Conservation (phyloP, 1,284 basidiomycete genomes). For the Papiliotrema laurentii region DNA sequence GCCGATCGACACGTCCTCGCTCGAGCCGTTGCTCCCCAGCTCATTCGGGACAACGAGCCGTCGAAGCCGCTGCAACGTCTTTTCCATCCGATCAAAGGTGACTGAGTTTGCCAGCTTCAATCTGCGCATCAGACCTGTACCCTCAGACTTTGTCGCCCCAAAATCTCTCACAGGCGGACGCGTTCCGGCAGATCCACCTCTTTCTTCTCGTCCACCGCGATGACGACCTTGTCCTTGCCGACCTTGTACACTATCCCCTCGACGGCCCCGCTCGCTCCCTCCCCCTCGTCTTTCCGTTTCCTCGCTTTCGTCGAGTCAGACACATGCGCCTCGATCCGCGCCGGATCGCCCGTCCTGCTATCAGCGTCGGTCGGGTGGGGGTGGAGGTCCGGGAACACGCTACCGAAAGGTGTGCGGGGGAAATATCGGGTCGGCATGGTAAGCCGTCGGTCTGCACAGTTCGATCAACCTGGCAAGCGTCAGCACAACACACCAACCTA, state of each 20-base stretch:
- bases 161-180: slow-evolving; percentile 59
- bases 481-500: neutral
- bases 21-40: neutral
- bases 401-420: slow-evolving; percentile 83
- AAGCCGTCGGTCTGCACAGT: slow-evolving; percentile 74
- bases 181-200: slow-evolving; percentile 76
- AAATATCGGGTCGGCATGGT: slow-evolving; percentile 65
- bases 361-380: neutral
- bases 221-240: slow-evolving; percentile 67
- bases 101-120: slow-evolving; percentile 87
- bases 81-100: slow-evolving; percentile 87
- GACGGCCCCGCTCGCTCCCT: slow-evolving; percentile 25
- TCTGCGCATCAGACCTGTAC: slow-evolving; percentile 23
- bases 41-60: slow-evolving; percentile 42
- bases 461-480: slow-evolving; percentile 58
- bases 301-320: slow-evolving; percentile 44
- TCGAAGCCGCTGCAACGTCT: slow-evolving; percentile 64
- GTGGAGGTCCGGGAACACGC: slow-evolving; percentile 13
- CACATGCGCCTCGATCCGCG: slow-evolving; percentile 70
- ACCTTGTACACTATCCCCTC: slow-evolving; percentile 84
- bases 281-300: slow-evolving; percentile 46
- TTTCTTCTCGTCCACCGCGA: slow-evolving; percentile 65
- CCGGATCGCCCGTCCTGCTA: slow-evolving; percentile 69
- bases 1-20: slow-evolving; percentile 21
- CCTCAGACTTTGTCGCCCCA: neutral